Conservation (phyloP, 2,329 filamentous ascomycete genomes). For the Fusarium burgessii region DNA sequence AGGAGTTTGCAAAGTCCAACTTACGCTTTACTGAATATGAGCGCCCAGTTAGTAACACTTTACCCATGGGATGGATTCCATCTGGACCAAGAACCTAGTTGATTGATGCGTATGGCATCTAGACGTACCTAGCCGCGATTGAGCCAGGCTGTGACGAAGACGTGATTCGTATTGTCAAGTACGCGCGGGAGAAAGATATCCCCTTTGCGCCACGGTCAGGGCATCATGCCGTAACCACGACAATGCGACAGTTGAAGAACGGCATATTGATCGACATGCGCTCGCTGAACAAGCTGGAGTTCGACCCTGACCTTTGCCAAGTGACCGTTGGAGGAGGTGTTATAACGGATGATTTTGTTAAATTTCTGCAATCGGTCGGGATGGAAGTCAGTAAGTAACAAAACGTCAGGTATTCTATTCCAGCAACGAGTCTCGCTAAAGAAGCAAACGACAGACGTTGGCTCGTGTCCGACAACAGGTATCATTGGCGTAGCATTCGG, state of each 20-base stretch:
- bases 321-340: not conserved
- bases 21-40: not conserved
- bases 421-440: not conserved
- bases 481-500: not conserved
- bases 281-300: not conserved
- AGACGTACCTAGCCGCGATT: not conserved
- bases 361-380: not conserved
- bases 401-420: not conserved
- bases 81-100: not conserved
- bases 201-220: not conserved
- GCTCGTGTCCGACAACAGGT: not conserved
- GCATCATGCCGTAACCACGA: not conserved
- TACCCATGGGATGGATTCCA: not conserved
- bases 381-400: not conserved
- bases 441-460: not conserved
- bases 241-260: not conserved
- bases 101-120: not conserved
- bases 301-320: not conserved
- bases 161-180: not conserved
- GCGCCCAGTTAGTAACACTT: not conserved
- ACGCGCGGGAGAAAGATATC: not conserved
- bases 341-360: not conserved
- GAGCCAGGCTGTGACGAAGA: not conserved
- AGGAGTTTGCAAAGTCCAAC: not conserved
- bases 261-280: not conserved